Evolutionary conservation across 2,329 filamentous ascomycete genomes (phyloP).

Genomic region (Cytospora piceicola): DNA sequence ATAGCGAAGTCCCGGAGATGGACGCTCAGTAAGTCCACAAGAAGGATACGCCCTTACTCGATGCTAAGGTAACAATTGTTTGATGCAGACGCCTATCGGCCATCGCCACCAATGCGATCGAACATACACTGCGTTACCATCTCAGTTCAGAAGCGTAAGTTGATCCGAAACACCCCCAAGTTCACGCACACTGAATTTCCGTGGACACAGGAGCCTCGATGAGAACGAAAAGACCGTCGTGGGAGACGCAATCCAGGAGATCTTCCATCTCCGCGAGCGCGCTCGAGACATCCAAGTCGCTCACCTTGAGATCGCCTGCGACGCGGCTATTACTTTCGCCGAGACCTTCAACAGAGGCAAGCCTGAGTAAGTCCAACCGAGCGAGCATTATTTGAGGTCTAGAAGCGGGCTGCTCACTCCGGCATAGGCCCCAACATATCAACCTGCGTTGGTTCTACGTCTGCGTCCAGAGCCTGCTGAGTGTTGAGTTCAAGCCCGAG

Average conservation of each 20-base stretch:
- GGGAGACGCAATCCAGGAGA: neutral
- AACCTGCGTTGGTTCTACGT: slow-evolving; percentile 10
- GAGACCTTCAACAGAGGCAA: slow-evolving; percentile 3
- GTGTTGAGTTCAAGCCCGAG: slow-evolving; percentile 3
- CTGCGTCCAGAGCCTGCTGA: slow-evolving; percentile 14
- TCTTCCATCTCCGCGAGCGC: slow-evolving; percentile 2
- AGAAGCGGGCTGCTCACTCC: neutral
- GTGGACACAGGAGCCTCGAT: accelerated
- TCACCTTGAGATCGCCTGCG: slow-evolving; percentile 19
- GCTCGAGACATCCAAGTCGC: slow-evolving; percentile 16
- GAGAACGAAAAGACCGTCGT: neutral
- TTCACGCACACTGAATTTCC: neutral
- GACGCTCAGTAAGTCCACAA: neutral
- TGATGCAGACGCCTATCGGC: neutral
- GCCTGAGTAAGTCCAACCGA: neutral
- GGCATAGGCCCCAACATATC: neutral
- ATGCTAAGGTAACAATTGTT: neutral
- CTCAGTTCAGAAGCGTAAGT: neutral
- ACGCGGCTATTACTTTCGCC: slow-evolving; percentile 8
- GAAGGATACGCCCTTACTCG: accelerated
- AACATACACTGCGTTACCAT: neutral
- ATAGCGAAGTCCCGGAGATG: neutral
- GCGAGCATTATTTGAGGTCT: accelerated
- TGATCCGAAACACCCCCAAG: neutral
- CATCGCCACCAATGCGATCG: neutral